Conservation (phyloP, 148 eudicot genomes). For the Nepenthes mirabilis region DNA sequence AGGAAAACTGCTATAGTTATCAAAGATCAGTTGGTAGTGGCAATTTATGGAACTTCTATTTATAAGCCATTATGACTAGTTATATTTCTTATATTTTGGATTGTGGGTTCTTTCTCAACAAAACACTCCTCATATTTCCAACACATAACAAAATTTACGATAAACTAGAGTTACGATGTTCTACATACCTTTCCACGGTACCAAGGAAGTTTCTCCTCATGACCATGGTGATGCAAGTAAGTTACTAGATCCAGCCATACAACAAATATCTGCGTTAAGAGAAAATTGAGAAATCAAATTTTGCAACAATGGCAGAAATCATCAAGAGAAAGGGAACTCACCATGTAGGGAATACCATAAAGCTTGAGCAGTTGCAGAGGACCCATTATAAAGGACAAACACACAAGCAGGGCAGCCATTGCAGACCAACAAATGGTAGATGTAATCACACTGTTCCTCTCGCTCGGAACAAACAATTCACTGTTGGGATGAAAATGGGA, state of each 20-base stretch:
- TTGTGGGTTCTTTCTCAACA: too few species aligned
- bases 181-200: slow-evolving; percentile 41
- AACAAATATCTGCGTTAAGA: slow-evolving; percentile 16
- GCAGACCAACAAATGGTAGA: slow-evolving; percentile 67
- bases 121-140: too few species aligned
- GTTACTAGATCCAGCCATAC: slow-evolving; percentile 34
- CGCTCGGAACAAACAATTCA: slow-evolving; percentile 40
- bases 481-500: slow-evolving; percentile 63
- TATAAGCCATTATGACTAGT: too few species aligned
- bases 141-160: background rate
- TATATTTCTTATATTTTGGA: too few species aligned
- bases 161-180: background rate
- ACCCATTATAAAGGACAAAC: slow-evolving; percentile 50
- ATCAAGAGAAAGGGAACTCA: slow-evolving; percentile 14
- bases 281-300: background rate
- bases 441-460: slow-evolving; percentile 48
- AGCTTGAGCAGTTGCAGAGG: slow-evolving; percentile 60
- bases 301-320: background rate
- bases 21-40: background rate
- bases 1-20: background rate
- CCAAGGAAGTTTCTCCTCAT: slow-evolving; percentile 77
- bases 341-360: slow-evolving; percentile 61
- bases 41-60: background rate
- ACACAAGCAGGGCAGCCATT: slow-evolving; percentile 52
- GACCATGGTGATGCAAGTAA: slow-evolving; percentile 57